Conservation (phyloP, 768 basidiomycete species). For the Mycena polygramma region DNA sequence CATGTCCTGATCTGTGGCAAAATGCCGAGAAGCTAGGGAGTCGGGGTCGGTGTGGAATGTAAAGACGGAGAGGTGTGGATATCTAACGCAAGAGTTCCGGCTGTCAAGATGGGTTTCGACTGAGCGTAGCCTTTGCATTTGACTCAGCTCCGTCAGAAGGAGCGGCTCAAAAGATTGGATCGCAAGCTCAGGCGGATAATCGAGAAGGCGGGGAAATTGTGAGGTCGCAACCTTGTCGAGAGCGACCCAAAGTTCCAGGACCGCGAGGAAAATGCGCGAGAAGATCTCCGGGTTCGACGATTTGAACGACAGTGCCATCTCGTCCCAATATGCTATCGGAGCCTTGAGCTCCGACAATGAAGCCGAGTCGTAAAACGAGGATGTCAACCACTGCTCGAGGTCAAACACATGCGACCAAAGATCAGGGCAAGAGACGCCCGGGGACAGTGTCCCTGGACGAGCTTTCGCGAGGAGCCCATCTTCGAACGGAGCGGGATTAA, state of each 20-base stretch:
- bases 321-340: slow-evolving; percentile 42
- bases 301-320: slow-evolving; percentile 45
- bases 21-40: slow-evolving; percentile 54
- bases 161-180: slow-evolving; percentile 52
- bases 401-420: slow-evolving; percentile 8
- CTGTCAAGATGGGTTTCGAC: slow-evolving; percentile 48
- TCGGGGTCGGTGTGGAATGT: slow-evolving; percentile 27
- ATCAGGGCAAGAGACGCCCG: neutral
- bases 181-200: slow-evolving; percentile 63
- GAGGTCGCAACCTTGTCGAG: slow-evolving; percentile 54
- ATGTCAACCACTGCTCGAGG: neutral
- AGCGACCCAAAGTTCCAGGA: slow-evolving; percentile 63
- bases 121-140: slow-evolving; percentile 44
- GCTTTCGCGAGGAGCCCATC: neutral
- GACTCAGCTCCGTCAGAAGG: slow-evolving; percentile 49
- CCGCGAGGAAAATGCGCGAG: slow-evolving; percentile 60
- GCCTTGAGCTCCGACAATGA: slow-evolving; percentile 4
- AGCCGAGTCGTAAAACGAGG: neutral
- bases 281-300: slow-evolving; percentile 51
- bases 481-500: slow-evolving; percentile 5
- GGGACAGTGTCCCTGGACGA: neutral
- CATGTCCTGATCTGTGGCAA: slow-evolving; percentile 38
- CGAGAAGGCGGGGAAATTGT: slow-evolving; percentile 52
- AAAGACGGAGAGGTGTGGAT: slow-evolving; percentile 50
- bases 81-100: slow-evolving; percentile 41